Evolutionary conservation across 352 stramenopile species (phyloP).

Genomic region (Chrysophaeum taylorii): DNA sequence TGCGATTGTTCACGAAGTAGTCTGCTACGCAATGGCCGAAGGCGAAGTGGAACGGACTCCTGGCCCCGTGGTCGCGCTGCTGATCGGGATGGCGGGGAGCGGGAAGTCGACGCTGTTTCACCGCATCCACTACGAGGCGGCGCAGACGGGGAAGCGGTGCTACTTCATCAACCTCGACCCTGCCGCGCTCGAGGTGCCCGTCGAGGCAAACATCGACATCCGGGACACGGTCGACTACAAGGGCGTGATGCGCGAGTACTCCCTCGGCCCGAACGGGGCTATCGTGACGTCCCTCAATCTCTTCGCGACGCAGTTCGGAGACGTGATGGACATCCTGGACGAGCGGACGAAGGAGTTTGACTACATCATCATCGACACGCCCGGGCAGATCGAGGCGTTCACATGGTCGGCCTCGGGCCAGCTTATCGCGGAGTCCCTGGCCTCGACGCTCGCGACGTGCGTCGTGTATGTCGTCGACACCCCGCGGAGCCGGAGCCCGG

Average conservation of each 20-base stretch:
- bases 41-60: too few relatives aligned
- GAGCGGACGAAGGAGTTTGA: constrained; percentile 53
- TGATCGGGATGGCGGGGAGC: constrained; percentile 91
- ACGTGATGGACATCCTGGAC: constrained; percentile 87
- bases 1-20: too few relatives aligned
- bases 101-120: constrained; percentile 92
- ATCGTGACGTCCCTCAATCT: constrained; percentile 99
- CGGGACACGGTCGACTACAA: constrained; percentile 98
- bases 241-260: constrained; percentile 91
- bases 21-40: too few relatives aligned
- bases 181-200: constrained; percentile 85
- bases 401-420: constrained; percentile 94
- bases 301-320: constrained; percentile 98
- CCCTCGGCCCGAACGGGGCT: constrained; percentile 91
- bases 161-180: constrained; percentile 98
- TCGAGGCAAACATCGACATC: constrained; percentile 95
- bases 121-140: constrained; percentile 47
- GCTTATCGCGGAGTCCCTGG: constrained; percentile 94
- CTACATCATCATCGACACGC: constrained; percentile 95
- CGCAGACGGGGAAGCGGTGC: constrained; percentile 46
- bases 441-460: constrained; percentile 88
- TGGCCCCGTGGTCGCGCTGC: too few relatives aligned
- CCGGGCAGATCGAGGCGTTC: constrained; percentile 99
- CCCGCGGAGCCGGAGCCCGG: constrained; percentile 80
- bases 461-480: constrained; percentile 97